Conservation (phyloP, 1,284 basidiomycete genomes). For the Trichosporon faecale region DNA sequence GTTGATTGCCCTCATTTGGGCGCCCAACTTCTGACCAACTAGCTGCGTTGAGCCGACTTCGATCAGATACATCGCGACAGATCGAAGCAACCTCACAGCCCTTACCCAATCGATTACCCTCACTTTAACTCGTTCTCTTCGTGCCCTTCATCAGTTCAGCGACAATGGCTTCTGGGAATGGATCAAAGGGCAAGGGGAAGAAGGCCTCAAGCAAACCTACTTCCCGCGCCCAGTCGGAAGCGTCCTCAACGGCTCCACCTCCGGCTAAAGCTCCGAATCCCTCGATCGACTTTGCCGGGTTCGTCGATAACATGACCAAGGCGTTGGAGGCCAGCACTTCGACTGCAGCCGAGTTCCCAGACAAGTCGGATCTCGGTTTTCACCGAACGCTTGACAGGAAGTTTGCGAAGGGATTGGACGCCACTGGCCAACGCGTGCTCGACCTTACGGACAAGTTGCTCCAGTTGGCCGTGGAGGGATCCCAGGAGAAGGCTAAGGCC, state of each 20-base stretch:
- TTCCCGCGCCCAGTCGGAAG: neutral
- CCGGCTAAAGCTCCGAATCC: conserved; percentile 19
- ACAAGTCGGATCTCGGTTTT: conserved; percentile 67
- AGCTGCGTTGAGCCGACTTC: too few relatives aligned
- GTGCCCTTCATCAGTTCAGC: neutral
- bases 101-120: too few relatives aligned
- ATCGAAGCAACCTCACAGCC: too few relatives aligned
- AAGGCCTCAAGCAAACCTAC: neutral
- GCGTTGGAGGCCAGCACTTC: conserved; percentile 46
- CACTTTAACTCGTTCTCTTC: neutral
- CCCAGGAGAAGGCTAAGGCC: conserved; percentile 48
- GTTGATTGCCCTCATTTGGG: too few relatives aligned
- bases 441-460: conserved; percentile 65
- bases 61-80: too few relatives aligned
- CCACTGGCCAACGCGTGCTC: conserved; percentile 35
- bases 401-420: conserved; percentile 57
- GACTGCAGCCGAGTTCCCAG: conserved; percentile 47
- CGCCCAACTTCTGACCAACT: too few relatives aligned
- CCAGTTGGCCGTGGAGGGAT: conserved; percentile 55
- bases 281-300: conserved; percentile 28
- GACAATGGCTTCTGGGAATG: neutral
- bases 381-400: conserved; percentile 75
- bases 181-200: neutral
- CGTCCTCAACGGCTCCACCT: neutral
- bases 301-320: conserved; percentile 39